Evolutionary conservation across 805 yeast species (phyloP), one percentile per base, ranked within the genome.

Genomic region (Yamadazyma nakazawae): DNA sequence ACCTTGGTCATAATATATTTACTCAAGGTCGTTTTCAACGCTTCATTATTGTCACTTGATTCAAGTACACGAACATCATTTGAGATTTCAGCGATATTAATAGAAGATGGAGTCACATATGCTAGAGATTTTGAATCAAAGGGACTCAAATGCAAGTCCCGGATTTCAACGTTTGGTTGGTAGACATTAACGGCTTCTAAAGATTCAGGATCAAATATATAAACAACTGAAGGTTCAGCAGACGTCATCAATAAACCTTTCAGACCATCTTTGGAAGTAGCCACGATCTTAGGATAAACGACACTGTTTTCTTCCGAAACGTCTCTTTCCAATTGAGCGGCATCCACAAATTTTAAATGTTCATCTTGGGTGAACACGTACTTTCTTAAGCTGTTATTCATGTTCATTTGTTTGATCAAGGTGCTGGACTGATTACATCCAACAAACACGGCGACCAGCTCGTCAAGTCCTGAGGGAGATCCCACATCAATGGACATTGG

Each of bases 401-500:
- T 67, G 47, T 82, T 84, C 60, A 74, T 73, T 42, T 79, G 74
- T 51, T 60, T 62, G 58, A 85, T 79, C 54, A 78, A 72, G 39
- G 72, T 74, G 3, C 81, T 64, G 40, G 81, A 75, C 55, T 86
- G 89, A 61, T 91, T 91, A 55, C 90, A 82, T 2, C 96, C 96
- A 37, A 85, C 75, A 39, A 87, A 67, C 14, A 90, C 79, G 16
- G 76, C 58, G 50, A 73, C 75, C 50, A 73, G 66, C 60, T 54
- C 60, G 7, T 58, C 60, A 13, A 36, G 14, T 2, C 34, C 37
- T 11, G 41, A 40, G 12, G 42, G 43, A 32, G 49, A 52, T 30
- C 60, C 57, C 12, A 78, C 74, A 52, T 83, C 96, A 42, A 92
- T 56, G 40, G 94, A 82, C 59, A 90, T 88, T 10, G 97, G 96